Evolutionary conservation across 176 grass and related monocot genomes (phyloP), one percentile per base, ranked within the genome.

Genomic region (Paspalum notatum): DNA sequence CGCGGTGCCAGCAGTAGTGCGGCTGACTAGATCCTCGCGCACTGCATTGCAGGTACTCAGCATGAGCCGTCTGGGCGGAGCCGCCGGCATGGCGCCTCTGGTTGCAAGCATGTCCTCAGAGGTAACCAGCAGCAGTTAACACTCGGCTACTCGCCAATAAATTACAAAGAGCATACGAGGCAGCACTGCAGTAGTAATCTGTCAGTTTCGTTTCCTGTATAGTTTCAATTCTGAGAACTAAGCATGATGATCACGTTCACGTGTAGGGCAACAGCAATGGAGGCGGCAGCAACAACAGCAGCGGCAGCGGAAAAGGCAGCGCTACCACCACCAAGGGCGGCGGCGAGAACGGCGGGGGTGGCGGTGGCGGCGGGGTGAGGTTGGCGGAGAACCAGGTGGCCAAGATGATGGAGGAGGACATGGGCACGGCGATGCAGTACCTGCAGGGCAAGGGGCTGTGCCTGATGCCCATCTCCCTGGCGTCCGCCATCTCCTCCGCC

Each of bases 401-500:
- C 12, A 94, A 91, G 83, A 85, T 98, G 82, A 98, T 98, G 95
- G 92, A 95, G 82, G 92, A 98, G 69, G 92, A 98, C 92, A 98
- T 95, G 95, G 95, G 95, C 46, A 93, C 92, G 0, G 95, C 95
- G 13, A 98, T 98, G 95, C 92, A 98, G 71, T 98, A 98, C 74
- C 92, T 98, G 53, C 92, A 98, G 57, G 95, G 95, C 6, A 98
- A 98, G 81, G 95, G 92, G 8, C 92, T 98, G 55, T 98, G 95
- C 86, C 95, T 98, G 43, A 98, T 98, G 95, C 95, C 95, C 39
- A 98, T 98, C 86, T 98, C 95, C 59, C 95, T 98, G 39, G 95
- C 92, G 25, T 95, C 92, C 5, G 92, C 95, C 81, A 98, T 98
- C 78, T 94, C 95, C 43, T 91, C 95, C 3, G 92, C 88, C 78